Conservation (phyloP, 2,329 filamentous ascomycete species). For the Calonectria hongkongensis region DNA sequence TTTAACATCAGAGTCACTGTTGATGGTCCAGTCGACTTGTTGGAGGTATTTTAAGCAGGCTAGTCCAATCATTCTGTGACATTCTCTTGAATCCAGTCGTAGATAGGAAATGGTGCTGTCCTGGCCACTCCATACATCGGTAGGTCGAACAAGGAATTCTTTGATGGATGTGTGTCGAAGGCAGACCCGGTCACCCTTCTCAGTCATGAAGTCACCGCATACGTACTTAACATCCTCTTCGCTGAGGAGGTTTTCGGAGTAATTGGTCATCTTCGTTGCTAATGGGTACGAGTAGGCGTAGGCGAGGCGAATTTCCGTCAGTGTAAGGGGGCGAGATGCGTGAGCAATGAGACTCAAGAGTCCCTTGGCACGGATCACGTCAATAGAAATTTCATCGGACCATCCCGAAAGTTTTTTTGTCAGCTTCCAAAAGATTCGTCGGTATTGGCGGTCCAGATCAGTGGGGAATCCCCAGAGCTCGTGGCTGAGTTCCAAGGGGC, state of each 20-base stretch:
- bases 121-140: neutral
- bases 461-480: neutral
- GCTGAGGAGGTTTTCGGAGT: conserved; percentile 3
- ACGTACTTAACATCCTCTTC: neutral
- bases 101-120: conserved; percentile 10
- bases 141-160: conserved; percentile 23
- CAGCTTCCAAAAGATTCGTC: conserved; percentile 9
- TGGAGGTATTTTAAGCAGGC: conserved; percentile 21
- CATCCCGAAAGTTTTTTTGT: neutral
- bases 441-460: conserved; percentile 22
- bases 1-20: neutral
- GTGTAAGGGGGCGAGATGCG: conserved; percentile 22
- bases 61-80: conserved; percentile 23
- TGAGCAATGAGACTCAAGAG: conserved; percentile 12
- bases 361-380: conserved; percentile 6
- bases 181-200: neutral
- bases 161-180: conserved; percentile 27
- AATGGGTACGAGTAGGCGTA: conserved; percentile 25
- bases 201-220: conserved; percentile 17
- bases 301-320: conserved; percentile 16
- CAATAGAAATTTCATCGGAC: neutral
- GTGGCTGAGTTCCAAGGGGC: neutral
- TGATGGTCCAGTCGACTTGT: conserved; percentile 5
- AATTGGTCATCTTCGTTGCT: neutral
- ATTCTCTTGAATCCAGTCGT: conserved; percentile 7